Base-by-base conservation (phyloP, 441 rosid species). In the Brassica hybrid region DNA sequence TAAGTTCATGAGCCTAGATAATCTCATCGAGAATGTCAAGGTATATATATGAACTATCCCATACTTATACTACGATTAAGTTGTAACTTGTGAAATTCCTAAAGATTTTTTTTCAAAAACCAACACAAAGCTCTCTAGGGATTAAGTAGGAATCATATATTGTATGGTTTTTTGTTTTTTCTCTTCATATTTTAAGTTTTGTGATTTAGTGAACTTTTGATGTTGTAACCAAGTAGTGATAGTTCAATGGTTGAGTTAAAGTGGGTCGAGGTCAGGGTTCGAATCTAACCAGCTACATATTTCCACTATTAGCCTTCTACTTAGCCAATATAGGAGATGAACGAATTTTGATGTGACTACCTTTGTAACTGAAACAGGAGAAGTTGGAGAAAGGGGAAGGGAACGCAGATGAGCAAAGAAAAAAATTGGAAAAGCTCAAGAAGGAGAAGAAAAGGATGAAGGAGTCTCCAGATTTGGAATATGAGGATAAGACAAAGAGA, bases 1-100 rank as follows among this genome's bases (percentile, higher is more conserved):
- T 78, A 92, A 92, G 82, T 81, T 88, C 11, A 84, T 81, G 85
- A 88, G 91, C 78, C 76, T 92, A 27, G 80, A 75, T 66, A 79
- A 88, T 34, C 86, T 90, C 2, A 88, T 89, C 16, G 70, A 69
- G 7, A 89, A 85, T 48, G 67, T 89, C 5, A 80, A 89, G 92
- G 93, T 30, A 7, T 30, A 30, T 19, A 27, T 87, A 13, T 18
- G 19, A 45, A 25, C 64, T 23, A n/a, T 13, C 54, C 17, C 57
- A 59, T 25, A 59, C 17, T 12, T 9, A 19, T 57, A 19, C 25
- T 56, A 56, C 61, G 27, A 23, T 23, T 23, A 23, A 43, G 14
- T 43, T 17, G 59, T 54, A 17, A 58, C 30, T 4, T 52, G 58
- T 57, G 16, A 11, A 11, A 3, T 13, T n/a, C n/a, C n/a, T n/a